Conservation (phyloP, 495 filamentous ascomycete genomes). For the Penicillium mononematosum region DNA sequence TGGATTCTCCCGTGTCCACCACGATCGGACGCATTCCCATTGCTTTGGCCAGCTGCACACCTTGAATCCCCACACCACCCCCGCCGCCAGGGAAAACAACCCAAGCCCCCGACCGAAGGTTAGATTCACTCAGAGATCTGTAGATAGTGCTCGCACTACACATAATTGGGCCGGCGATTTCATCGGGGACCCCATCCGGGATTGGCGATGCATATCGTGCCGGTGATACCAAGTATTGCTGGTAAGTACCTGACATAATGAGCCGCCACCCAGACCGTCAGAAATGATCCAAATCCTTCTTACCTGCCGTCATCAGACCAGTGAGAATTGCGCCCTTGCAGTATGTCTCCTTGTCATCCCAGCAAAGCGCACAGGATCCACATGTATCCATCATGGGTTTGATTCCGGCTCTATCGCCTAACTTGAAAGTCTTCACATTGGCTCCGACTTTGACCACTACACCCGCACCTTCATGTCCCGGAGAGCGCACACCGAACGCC, state of each 20-base stretch:
- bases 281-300: neutral
- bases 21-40: slow-evolving; percentile 57
- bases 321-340: slow-evolving; percentile 36
- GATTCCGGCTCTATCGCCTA: slow-evolving; percentile 59
- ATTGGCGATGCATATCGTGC: slow-evolving; percentile 66
- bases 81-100: slow-evolving; percentile 55
- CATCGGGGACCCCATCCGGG: slow-evolving; percentile 57
- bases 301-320: slow-evolving; percentile 38
- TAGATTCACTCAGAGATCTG: slow-evolving; percentile 52
- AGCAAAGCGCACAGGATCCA: slow-evolving; percentile 49
- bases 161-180: slow-evolving; percentile 60
- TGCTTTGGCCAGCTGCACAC: slow-evolving; percentile 57
- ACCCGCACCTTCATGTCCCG: slow-evolving; percentile 58
- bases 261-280: neutral
- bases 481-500: slow-evolving; percentile 44
- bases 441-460: slow-evolving; percentile 53
- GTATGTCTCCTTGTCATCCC: slow-evolving; percentile 44
- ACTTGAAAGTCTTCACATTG: slow-evolving; percentile 52
- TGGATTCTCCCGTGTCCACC: slow-evolving; percentile 45
- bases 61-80: slow-evolving; percentile 63
- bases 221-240: slow-evolving; percentile 63
- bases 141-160: slow-evolving; percentile 59
- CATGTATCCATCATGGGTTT: slow-evolving; percentile 57
- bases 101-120: slow-evolving; percentile 57
- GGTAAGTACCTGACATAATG: slow-evolving; percentile 54